These are phyloP conservation scores for Hura crepitans DNA, from an alignment of 441 rosid genomes.

Conservation along the genomic window DNA sequence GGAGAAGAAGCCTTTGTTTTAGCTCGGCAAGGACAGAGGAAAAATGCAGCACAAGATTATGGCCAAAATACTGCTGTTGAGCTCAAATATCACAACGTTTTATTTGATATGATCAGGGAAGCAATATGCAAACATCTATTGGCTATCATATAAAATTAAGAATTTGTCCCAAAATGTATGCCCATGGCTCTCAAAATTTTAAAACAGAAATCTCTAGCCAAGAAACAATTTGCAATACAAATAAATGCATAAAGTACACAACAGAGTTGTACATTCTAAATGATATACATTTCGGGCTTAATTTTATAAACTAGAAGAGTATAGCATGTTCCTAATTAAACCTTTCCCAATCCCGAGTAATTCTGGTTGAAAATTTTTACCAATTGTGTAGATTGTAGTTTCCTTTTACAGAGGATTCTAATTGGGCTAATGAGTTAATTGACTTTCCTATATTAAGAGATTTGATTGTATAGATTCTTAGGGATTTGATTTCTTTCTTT, in stretches of 20 bases:
- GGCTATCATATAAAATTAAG: neutral
- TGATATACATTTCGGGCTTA: constrained; percentile 1
- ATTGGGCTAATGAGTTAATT: too few species aligned
- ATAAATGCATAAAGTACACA: neutral
- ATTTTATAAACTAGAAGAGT: constrained; percentile 12
- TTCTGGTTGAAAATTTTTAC: too few species aligned
- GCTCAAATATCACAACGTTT: neutral
- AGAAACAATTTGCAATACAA: neutral
- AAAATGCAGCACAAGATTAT: neutral
- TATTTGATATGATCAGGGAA: constrained; percentile 9
- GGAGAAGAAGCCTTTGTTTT: constrained; percentile 12
- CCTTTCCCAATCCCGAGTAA: too few species aligned
- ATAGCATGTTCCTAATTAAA: constrained; percentile 37
- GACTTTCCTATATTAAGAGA: too few species aligned
- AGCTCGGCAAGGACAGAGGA: constrained; percentile 12
- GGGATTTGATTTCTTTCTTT: too few species aligned
- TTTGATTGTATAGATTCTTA: too few species aligned
- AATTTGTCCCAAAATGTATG: neutral
- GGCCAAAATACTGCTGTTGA: neutral
- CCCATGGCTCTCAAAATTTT: neutral
- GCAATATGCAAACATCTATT: neutral
- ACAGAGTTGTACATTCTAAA: constrained; percentile 3
- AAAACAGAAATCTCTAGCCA: neutral
- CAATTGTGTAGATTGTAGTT: too few species aligned
- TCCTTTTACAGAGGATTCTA: too few species aligned